Percentiles rank a stretch among this genome's conserved stretches.
Conservation (phyloP, 1,284 basidiomycete genomes). For the Leccinum fuscescens region DNA sequence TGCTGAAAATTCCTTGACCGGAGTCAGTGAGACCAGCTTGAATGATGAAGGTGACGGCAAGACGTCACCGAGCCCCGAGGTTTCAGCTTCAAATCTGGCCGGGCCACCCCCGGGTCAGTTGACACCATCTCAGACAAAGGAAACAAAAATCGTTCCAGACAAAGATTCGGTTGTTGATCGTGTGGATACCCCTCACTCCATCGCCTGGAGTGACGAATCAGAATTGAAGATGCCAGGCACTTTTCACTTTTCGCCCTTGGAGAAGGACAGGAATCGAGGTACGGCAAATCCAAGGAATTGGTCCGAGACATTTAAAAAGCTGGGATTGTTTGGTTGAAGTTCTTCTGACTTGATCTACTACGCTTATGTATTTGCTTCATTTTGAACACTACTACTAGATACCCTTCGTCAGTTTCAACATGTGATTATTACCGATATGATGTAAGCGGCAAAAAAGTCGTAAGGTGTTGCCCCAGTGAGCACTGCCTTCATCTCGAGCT, state of each 20-base stretch:
- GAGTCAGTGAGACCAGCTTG: slow-evolving; percentile 12
- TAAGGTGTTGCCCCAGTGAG: no score
- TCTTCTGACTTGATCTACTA: slow-evolving; percentile 5
- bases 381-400: no score
- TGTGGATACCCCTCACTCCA: slow-evolving; percentile 15
- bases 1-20: slow-evolving; percentile 22
- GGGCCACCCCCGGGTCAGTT: not conserved
- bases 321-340: slow-evolving; percentile 24
- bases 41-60: slow-evolving; percentile 10
- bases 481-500: no score
- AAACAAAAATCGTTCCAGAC: not conserved
- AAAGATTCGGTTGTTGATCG: not conserved
- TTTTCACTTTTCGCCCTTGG: slow-evolving; percentile 35
- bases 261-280: slow-evolving; percentile 3
- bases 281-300: slow-evolving; percentile 14
- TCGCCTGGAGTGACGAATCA: slow-evolving; percentile 32
- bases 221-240: slow-evolving; percentile 48
- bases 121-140: slow-evolving; percentile 4
- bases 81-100: not conserved
- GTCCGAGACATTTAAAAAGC: slow-evolving; percentile 21
- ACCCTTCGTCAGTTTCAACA: no score
- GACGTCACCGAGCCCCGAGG: not conserved
- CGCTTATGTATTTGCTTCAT: not conserved
- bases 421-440: no score
- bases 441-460: no score